These are phyloP conservation scores for Nakazawaea pomicola DNA, from an alignment of 805 yeast genomes.

Conservation along the genomic window DNA sequence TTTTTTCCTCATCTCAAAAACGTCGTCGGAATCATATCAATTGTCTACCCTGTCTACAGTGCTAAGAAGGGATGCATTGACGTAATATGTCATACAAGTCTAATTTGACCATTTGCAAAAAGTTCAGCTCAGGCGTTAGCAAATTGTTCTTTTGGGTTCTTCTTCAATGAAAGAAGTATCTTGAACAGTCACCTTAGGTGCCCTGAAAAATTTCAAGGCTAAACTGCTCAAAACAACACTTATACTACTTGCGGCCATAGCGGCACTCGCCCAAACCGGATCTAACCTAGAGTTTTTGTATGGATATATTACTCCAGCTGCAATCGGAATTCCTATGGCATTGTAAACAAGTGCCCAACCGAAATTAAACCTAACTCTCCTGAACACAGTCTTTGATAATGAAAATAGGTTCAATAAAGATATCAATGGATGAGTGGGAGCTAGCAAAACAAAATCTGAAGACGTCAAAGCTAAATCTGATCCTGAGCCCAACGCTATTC, in stretches of 20 bases:
- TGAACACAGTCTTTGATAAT: conserved; percentile 43
- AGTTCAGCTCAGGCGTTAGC: not conserved
- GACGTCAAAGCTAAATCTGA: conserved; percentile 73
- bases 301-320: conserved; percentile 65
- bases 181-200: conserved; percentile 20
- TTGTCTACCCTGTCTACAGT: not conserved
- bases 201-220: conserved; percentile 42
- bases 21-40: not conserved
- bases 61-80: too few relatives aligned
- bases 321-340: conserved; percentile 53
- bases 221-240: conserved; percentile 56
- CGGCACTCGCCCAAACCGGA: conserved; percentile 66
- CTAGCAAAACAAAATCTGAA: conserved; percentile 65
- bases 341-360: conserved; percentile 58
- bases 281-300: conserved; percentile 45
- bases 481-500: conserved; percentile 72
- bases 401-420: conserved; percentile 52
- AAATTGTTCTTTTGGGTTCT: not conserved
- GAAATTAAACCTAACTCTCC: conserved; percentile 52
- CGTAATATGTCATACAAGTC: too few relatives aligned
- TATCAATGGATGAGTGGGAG: conserved; percentile 43
- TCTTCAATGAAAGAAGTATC: not conserved
- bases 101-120: too few relatives aligned
- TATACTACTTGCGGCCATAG: conserved; percentile 57
- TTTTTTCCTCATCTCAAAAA: conserved; percentile 7